phyloP scores from a whole-genome alignment of 2,329 filamentous ascomycete genomes.

The Penicillium paneum region DNA sequence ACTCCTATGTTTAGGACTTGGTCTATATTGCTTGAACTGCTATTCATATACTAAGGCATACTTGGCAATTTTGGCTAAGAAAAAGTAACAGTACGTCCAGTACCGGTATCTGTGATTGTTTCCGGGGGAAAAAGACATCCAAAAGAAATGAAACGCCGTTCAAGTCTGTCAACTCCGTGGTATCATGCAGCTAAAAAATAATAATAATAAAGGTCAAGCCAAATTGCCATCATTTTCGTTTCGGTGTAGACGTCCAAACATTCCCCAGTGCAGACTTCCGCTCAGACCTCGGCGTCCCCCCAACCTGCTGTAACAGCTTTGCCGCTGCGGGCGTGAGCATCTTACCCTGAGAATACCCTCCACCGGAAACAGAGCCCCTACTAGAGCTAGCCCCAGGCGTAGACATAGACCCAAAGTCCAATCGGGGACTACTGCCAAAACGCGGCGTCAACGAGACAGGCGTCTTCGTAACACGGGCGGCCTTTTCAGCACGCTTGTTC shows the following conservation, averaged over 20 bases:
- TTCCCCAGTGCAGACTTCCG: constrained; percentile 14
- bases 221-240: constrained; percentile 10
- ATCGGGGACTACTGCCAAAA: constrained; percentile 41
- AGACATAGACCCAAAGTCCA: constrained; percentile 29
- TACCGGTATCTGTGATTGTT: neutral
- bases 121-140: neutral
- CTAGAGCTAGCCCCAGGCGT: constrained; percentile 15
- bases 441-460: constrained; percentile 33
- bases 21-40: neutral
- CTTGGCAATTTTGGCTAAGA: neutral
- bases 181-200: constrained; percentile 16
- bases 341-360: constrained; percentile 20
- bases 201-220: neutral
- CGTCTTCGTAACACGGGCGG: constrained; percentile 59
- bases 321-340: constrained; percentile 46
- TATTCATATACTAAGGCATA: neutral
- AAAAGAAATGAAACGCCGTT: neutral
- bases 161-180: constrained; percentile 2
- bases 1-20: neutral
- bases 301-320: constrained; percentile 39
- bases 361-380: constrained; percentile 12
- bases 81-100: neutral
- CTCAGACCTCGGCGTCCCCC: constrained; percentile 25
- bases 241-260: constrained; percentile 23
- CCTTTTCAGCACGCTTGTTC: constrained; percentile 62